Percentiles rank a stretch among this genome's conserved stretches.
phyloP scores from a whole-genome alignment of 129 eudicot genomes.

The Helianthus annuus region HanXRQr2.0-SUNRISE NC_035435.2:167767204-167767703 shows the following conservation, averaged over 20 bases:
- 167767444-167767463: background rate
- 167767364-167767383: background rate
- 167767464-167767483: background rate
- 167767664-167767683: conserved; percentile 44
- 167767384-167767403: background rate
- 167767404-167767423: background rate
- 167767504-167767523: no score
- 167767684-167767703: conserved; percentile 41
- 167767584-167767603: background rate
- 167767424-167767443: background rate
- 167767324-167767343: background rate
- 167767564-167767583: background rate
- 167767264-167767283: conserved; percentile 10
- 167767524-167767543: background rate
- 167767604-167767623: background rate
- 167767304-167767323: conserved; percentile 4
- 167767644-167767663: conserved; percentile 55
- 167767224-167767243: no score
- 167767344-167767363: background rate
- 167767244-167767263: background rate
- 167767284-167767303: background rate
- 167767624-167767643: conserved; percentile 35
- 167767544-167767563: background rate
- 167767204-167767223: no score
- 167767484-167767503: no score